These are phyloP conservation scores for Dryadomyces sulphureus DNA, from an alignment of 2,329 filamentous ascomycete genomes.

Conservation along the genomic window DNA sequence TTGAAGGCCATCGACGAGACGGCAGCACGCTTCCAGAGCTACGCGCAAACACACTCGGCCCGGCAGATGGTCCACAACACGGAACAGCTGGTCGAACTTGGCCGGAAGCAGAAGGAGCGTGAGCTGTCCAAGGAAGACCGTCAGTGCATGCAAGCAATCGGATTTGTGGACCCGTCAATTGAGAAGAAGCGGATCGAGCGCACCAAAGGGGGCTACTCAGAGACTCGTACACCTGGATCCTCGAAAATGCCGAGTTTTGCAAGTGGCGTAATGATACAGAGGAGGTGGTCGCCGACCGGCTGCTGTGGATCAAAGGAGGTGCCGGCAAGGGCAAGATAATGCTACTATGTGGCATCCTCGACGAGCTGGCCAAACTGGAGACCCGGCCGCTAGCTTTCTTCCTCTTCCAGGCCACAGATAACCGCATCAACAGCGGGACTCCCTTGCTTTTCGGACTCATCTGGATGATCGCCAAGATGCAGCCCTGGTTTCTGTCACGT, in stretches of 20 bases:
- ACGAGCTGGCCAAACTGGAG: slow-evolving; percentile 18
- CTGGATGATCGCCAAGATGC: slow-evolving; percentile 15
- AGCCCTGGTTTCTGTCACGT: slow-evolving; percentile 18
- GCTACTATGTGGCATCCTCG: slow-evolving; percentile 23
- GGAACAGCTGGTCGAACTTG: not conserved
- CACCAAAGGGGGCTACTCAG: slow-evolving; percentile 19
- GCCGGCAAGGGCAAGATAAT: slow-evolving; percentile 30
- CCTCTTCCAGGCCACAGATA: slow-evolving; percentile 20
- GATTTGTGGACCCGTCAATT: slow-evolving; percentile 9
- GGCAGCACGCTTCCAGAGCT: slow-evolving; percentile 10
- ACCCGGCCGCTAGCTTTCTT: not conserved
- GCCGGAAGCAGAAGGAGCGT: not conserved
- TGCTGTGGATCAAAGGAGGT: slow-evolving; percentile 24
- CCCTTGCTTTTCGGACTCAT: slow-evolving; percentile 19
- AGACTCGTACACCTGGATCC: slow-evolving; percentile 22
- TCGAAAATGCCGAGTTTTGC: slow-evolving; percentile 14
- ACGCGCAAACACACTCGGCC: not conserved
- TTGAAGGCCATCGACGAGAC: slow-evolving; percentile 15
- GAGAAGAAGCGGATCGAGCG: slow-evolving; percentile 22
- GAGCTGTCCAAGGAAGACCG: not conserved
- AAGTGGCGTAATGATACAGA: slow-evolving; percentile 12
- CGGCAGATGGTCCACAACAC: not conserved
- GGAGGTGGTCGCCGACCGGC: not conserved
- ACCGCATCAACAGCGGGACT: slow-evolving; percentile 14
- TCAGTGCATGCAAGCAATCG: not conserved